Evolutionary conservation across 169 alveolate species (phyloP).

Genomic region (Cryptosporidium parvum): DNA sequence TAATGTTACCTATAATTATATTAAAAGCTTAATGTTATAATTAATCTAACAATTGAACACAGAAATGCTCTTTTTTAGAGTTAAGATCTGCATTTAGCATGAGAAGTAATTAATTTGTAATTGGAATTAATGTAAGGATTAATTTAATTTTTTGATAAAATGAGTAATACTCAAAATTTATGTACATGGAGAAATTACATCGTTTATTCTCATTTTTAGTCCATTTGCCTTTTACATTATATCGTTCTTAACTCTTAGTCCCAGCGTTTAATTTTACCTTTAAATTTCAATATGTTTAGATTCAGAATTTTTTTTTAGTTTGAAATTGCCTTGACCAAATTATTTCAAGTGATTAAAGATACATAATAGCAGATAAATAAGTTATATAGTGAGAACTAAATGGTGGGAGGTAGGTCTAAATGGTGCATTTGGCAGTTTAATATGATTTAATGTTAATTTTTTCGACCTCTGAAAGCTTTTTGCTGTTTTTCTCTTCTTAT

Average conservation of each 20-base stretch:
- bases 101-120: slow-evolving; percentile 15
- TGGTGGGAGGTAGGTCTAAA: neutral
- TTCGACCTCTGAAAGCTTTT: slow-evolving; percentile 45
- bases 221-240: neutral
- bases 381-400: neutral
- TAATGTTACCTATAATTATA: slow-evolving; percentile 7
- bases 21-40: slow-evolving; percentile 18
- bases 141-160: neutral
- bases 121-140: slow-evolving; percentile 14
- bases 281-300: neutral
- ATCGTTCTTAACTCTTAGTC: slow-evolving; percentile 7
- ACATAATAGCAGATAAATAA: neutral
- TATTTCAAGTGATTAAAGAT: too few relatives aligned
- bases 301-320: neutral
- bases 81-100: neutral
- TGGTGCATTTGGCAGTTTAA: neutral
- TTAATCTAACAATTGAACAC: slow-evolving; percentile 16
- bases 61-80: slow-evolving; percentile 22
- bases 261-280: neutral
- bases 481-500: slow-evolving; percentile 22
- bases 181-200: neutral
- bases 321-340: neutral
- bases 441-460: neutral
- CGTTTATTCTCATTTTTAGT: neutral
- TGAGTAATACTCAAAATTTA: neutral